Base-by-base conservation (phyloP, 176 grass and related monocot species). In the Poa pratensis region DNA sequence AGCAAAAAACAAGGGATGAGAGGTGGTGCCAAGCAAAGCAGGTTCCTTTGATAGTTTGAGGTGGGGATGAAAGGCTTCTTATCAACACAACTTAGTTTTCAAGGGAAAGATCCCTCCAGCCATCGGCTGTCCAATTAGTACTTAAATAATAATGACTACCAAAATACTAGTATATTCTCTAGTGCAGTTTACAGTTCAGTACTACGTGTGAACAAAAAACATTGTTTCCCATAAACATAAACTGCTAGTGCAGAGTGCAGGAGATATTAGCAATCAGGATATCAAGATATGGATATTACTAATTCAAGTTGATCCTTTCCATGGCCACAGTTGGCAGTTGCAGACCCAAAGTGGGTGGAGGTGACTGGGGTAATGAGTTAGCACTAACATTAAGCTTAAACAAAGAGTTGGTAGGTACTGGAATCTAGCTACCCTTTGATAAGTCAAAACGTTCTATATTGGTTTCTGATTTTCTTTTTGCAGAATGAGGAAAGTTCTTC, bases 361-460 rank as follows among this genome's bases (percentile, higher is more conserved):
- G 69, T 49, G 40, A 73, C 8, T n/a, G 32, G 20, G 20, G 6
- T 59, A 40, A 40, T 23, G 53, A 59, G 75, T 59, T 77, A 77
- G 53, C 13, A 78, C 20, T 24, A 59, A 16, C 20, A 39, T 17
- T 77, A 78, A 42, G 54, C 54, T 78, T 60, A 78, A 78, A 78
- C 10, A 78, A 78, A 40, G 10, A 78, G 34, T 42, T 60, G 53
- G 53, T 42, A 60, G 34, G 34, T 60, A 17, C 53, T 78, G 54
- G 53, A 59, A 35, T 71, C 73, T n/a, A 88, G 32, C 42, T 71
- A 39, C 65, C 65, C 20, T 78, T 20, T 58, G 69, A 71, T 54
- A 83, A 83, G 86, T 88, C 80, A 88, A 83, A 55, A 53, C 42
- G 27, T 63, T 70, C 53, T 28, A 43, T 42, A 78, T 60, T 40